phyloP scores from a whole-genome alignment of 805 yeast genomes.

The Wickerhamomyces queroliae region DNA sequence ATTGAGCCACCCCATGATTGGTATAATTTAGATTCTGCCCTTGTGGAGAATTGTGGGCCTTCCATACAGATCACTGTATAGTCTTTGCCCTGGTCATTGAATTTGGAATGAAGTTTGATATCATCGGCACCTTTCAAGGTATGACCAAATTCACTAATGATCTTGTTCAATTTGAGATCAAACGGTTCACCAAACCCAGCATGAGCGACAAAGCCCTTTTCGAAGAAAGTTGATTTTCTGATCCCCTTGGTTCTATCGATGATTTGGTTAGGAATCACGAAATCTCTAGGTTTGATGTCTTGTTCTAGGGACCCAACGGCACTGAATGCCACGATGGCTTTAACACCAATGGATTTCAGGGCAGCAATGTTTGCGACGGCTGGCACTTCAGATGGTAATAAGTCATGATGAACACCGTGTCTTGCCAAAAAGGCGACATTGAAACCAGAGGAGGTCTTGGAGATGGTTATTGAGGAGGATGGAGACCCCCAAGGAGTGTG shows the following conservation, averaged over 20 bases:
- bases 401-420: slow-evolving; percentile 88
- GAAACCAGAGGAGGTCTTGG: slow-evolving; percentile 69
- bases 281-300: slow-evolving; percentile 90
- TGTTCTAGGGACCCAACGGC: slow-evolving; percentile 95
- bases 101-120: slow-evolving; percentile 59
- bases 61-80: slow-evolving; percentile 93
- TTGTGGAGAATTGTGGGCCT: slow-evolving; percentile 95
- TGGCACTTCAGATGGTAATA: slow-evolving; percentile 89
- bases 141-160: slow-evolving; percentile 55
- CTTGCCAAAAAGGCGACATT: slow-evolving; percentile 92
- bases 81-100: slow-evolving; percentile 64
- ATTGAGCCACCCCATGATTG: slow-evolving; percentile 87
- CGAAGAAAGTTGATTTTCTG: slow-evolving; percentile 79
- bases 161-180: slow-evolving; percentile 62
- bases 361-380: slow-evolving; percentile 94
- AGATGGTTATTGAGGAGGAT: slow-evolving; percentile 87
- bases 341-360: slow-evolving; percentile 79
- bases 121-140: slow-evolving; percentile 40
- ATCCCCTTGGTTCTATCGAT: slow-evolving; percentile 97
- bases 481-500: slow-evolving; percentile 98
- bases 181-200: slow-evolving; percentile 98
- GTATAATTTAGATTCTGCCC: slow-evolving; percentile 92
- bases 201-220: slow-evolving; percentile 91
- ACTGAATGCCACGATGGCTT: slow-evolving; percentile 83
- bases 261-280: slow-evolving; percentile 93